A percentile compares a stretch with the other conserved stretches of the same genome.
Evolutionary conservation across 2,329 filamentous ascomycete genomes (phyloP).

Genomic region (Tolypocladium paradoxum): DNA sequence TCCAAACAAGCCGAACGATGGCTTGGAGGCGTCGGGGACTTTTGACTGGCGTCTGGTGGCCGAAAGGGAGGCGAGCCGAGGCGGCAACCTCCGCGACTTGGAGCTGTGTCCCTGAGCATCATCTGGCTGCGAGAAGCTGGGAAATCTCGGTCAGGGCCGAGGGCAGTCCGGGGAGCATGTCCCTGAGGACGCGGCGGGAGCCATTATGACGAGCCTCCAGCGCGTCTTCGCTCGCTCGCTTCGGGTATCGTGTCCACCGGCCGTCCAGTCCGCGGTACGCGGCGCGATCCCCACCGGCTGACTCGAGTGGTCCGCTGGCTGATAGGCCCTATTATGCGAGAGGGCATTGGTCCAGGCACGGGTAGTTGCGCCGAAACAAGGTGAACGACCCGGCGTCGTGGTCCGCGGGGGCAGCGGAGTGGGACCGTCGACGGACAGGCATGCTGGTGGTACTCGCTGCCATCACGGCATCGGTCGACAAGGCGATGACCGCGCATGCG

Average conservation of each 20-base stretch:
- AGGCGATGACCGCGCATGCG: not conserved
- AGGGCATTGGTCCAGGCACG: not conserved
- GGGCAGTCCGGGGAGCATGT: not conserved
- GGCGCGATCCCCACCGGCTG: not conserved
- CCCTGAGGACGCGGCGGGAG: not conserved
- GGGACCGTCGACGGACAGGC: not conserved
- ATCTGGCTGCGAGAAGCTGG: not conserved
- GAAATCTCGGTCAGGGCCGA: not conserved
- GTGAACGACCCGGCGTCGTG: not conserved
- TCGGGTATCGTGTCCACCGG: not conserved
- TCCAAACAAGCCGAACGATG: not conserved
- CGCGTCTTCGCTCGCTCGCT: not conserved
- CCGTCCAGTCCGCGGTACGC: not conserved
- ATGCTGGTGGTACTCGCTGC: not conserved
- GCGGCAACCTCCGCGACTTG: not conserved
- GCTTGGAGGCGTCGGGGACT: not conserved
- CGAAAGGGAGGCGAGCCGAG: not conserved
- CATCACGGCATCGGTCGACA: not conserved
- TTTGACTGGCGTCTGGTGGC: not conserved
- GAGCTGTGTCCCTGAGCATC: not conserved
- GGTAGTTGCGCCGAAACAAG: not conserved
- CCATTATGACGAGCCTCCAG: not conserved
- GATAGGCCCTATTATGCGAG: not conserved
- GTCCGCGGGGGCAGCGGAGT: too few species aligned
- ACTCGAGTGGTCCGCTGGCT: not conserved